Conservation (phyloP, 1,139 yeast species). For the Diutina siamensis region DNA sequence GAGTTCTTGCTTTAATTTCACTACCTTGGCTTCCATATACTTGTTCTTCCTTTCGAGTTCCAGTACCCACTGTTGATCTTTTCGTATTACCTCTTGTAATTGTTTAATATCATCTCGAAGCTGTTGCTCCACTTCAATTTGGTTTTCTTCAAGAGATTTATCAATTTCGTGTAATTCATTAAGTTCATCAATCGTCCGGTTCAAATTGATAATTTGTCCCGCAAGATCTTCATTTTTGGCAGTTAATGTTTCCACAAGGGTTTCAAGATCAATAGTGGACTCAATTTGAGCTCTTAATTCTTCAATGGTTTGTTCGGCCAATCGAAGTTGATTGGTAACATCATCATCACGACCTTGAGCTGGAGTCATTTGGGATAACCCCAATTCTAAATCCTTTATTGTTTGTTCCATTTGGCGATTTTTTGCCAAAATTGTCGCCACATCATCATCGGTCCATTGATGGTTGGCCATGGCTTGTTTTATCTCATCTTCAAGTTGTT, state of each 20-base stretch:
- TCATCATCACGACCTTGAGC: no score
- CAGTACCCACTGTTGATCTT: constrained; percentile 17
- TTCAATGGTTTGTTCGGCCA: constrained; percentile 29
- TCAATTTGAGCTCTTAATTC: constrained; percentile 36
- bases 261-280: constrained; percentile 29
- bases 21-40: constrained; percentile 14
- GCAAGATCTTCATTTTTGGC: constrained; percentile 38
- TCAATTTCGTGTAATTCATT: constrained; percentile 50
- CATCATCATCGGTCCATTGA: constrained; percentile 11
- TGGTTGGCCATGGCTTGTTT: constrained; percentile 11
- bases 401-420: constrained; percentile 28
- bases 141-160: constrained; percentile 51
- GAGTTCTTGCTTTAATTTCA: constrained; percentile 7
- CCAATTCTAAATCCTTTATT: constrained; percentile 27
- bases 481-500: constrained; percentile 29
- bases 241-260: constrained; percentile 44
- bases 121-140: constrained; percentile 35
- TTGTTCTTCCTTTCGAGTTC: constrained; percentile 23
- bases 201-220: constrained; percentile 26
- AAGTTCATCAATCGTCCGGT: constrained; percentile 39
- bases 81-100: constrained; percentile 12
- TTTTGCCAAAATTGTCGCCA: constrained; percentile 15
- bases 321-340: constrained; percentile 18
- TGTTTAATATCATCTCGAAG: neutral
- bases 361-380: constrained; percentile 18